Conservation (phyloP, 2,329 filamentous ascomycete species). For the Apiospora marii region DNA sequence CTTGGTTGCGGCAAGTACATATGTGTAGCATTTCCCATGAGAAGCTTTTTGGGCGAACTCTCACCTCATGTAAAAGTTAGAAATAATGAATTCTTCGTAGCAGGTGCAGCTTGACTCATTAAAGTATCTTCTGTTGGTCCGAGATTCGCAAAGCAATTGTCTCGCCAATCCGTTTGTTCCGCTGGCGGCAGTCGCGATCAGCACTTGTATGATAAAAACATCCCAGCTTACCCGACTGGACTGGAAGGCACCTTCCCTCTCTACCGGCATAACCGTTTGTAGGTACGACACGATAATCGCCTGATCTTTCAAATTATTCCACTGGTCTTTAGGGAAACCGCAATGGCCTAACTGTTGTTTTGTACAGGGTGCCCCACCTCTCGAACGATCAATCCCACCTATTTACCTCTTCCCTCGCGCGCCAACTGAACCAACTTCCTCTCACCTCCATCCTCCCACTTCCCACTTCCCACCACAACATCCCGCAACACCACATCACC, state of each 20-base stretch:
- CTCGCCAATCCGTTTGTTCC: slow-evolving; percentile 5
- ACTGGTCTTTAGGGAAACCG: neutral
- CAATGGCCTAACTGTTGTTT: slow-evolving; percentile 20
- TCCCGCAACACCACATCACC: slow-evolving; percentile 29
- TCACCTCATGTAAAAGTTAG: neutral
- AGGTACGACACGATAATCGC: slow-evolving; percentile 21
- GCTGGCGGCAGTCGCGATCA: slow-evolving; percentile 1
- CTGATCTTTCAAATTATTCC: slow-evolving; percentile 16
- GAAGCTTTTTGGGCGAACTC: neutral
- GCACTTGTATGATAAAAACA: neutral
- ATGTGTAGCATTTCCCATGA: neutral
- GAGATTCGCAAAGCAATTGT: slow-evolving; percentile 5
- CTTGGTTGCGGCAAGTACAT: neutral
- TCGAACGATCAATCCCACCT: slow-evolving; percentile 18
- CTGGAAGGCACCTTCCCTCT: neutral
- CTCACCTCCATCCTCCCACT: slow-evolving; percentile 9
- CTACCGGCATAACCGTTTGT: slow-evolving; percentile 11
- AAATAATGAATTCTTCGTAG: neutral
- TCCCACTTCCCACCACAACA: slow-evolving; percentile 19
- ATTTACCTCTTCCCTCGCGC: slow-evolving; percentile 22
- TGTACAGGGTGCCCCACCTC: slow-evolving; percentile 18
- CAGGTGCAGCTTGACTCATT: neutral
- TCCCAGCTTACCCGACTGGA: slow-evolving; percentile 7
- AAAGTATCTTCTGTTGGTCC: neutral
- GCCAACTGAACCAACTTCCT: slow-evolving; percentile 26